These are phyloP conservation scores for Vitis riparia DNA, from an alignment of 164 flowering plant species.

Conservation along the genomic window DNA sequence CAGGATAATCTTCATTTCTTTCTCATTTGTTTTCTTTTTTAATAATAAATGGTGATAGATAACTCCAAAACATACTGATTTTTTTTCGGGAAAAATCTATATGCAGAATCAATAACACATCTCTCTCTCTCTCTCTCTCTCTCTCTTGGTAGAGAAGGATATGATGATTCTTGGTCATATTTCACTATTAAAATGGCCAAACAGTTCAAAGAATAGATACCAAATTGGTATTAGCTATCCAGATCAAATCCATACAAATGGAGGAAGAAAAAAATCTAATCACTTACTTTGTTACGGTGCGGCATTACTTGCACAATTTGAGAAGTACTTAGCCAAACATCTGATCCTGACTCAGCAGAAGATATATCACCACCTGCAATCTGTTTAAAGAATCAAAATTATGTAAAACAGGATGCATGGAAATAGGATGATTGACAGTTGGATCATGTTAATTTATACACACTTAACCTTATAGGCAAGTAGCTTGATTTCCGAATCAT, in stretches of 20 bases:
- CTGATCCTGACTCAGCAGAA: conserved; percentile 32
- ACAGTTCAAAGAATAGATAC: too few relatives aligned
- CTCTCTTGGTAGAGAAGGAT: too few relatives aligned
- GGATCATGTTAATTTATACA: background rate
- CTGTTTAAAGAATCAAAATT: conserved; percentile 24
- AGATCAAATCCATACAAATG: background rate
- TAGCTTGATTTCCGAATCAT: conserved; percentile 42
- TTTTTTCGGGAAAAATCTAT: too few relatives aligned
- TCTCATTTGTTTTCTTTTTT: too few relatives aligned
- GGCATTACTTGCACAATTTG: conserved; percentile 15
- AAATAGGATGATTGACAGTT: background rate
- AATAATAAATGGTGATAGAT: too few relatives aligned
- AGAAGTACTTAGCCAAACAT: conserved; percentile 21
- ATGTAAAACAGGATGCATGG: conserved; percentile 3
- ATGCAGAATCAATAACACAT: too few relatives aligned
- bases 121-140: too few relatives aligned
- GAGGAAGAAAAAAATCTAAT: background rate
- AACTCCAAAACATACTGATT: too few relatives aligned
- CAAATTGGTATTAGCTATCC: background rate
- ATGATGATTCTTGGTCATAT: too few relatives aligned
- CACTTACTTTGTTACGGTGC: conserved; percentile 20
- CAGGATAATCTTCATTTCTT: too few relatives aligned
- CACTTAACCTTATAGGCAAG: conserved; percentile 41
- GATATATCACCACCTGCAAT: conserved; percentile 26
- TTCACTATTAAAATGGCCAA: too few relatives aligned